Conservation (phyloP, 495 filamentous ascomycete genomes). For the Wilcoxina mikolae region DNA sequence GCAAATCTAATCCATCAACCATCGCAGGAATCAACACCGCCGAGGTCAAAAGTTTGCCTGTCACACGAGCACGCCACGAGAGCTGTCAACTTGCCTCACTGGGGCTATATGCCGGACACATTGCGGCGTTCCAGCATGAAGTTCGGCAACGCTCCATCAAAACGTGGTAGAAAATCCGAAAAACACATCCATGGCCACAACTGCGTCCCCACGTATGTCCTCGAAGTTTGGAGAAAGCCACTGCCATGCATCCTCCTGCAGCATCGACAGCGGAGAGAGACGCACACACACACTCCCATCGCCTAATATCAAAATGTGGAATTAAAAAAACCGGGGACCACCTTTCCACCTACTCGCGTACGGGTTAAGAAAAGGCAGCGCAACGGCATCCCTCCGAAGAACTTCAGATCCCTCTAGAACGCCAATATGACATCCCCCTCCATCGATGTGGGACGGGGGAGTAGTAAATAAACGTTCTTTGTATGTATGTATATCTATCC, state of each 20-base stretch:
- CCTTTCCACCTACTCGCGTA: not conserved
- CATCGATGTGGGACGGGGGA: slow-evolving; percentile 6
- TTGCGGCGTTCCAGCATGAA: no score
- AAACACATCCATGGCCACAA: no score
- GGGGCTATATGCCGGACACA: no score
- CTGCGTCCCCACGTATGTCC: no score
- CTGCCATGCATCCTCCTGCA: not conserved
- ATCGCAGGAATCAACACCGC: no score
- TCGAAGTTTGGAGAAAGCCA: not conserved
- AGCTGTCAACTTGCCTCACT: no score
- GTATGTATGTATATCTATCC: not conserved
- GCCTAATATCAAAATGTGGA: not conserved
- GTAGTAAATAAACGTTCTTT: slow-evolving; percentile 27
- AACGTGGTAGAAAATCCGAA: no score
- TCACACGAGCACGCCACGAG: no score
- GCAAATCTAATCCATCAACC: no score
- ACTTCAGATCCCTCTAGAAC: slow-evolving; percentile 24
- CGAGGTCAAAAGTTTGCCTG: no score
- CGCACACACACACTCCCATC: not conserved
- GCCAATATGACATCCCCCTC: slow-evolving; percentile 25
- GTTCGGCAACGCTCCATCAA: no score
- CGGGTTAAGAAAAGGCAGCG: slow-evolving; percentile 9
- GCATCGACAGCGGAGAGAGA: not conserved
- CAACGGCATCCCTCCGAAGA: slow-evolving; percentile 12
- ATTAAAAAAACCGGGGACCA: not conserved